Base-by-base conservation (phyloP, 2,329 filamentous ascomycete species). In the Colletotrichum musicola region DNA sequence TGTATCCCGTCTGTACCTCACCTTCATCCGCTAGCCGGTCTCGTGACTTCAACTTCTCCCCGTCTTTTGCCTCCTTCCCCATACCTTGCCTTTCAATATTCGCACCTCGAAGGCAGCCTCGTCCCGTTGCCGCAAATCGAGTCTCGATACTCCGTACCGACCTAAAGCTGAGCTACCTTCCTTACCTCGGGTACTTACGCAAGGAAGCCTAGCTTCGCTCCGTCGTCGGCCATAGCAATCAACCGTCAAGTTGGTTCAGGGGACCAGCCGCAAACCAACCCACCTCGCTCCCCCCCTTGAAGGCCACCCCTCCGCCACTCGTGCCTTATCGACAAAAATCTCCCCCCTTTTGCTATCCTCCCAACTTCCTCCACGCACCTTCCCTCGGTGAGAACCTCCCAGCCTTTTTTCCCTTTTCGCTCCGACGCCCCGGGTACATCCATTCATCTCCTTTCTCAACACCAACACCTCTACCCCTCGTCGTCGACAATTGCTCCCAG, bases 21-120 rank as follows among this genome's bases (percentile, higher is more conserved):
- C 47, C 35, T 35, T 13, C 30, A n/a, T 25, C 14, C 60, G 20
- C 53, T 40, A 20, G 20, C 47, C 60, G 60, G 64, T 68, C 64
- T 68, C 64, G 64, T 68, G 64, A 68, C 64, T 51, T 64, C 40
- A 27, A 49, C 54, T 46, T 64, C 38, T 27, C 44, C 22, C 59
- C 18, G 20, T 14, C 18, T 44, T 40, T 27, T 14, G 40, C 18
- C 4, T 40, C 44, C 30, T n/a, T 38, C 30, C 27, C 47, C 25
- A 10, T 50, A 22, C 18, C 27, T 35, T 22, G 16, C 44, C 38
- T 16, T 62, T 20, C 30, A 35, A 35, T 35, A 35, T 51, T 25
- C 30, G 40, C 47, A 18, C 42, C 44, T 50, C 51, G 27, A 56
- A 63, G 51, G 64, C 63, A 35, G 51, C 64, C 46, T 63, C 51